A percentile compares a stretch with the other conserved stretches of the same genome.
These are phyloP conservation scores for Populus tomentosa DNA, from an alignment of 441 rosid species.

Conservation along the genomic window DNA sequence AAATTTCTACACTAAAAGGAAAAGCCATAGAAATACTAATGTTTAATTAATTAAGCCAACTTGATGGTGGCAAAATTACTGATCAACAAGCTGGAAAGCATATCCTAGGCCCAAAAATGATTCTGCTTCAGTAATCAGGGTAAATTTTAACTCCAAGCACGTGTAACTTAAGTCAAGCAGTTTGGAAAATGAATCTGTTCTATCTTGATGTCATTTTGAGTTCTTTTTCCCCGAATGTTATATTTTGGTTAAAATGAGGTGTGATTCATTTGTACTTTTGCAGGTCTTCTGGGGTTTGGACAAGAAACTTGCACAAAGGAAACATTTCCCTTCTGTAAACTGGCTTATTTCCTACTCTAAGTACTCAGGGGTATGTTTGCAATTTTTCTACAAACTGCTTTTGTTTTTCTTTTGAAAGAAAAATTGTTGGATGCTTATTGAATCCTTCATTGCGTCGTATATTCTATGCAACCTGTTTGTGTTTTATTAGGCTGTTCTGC, in stretches of 20 bases:
- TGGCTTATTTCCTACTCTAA: slow-evolving; percentile 99
- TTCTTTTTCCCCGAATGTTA: not conserved
- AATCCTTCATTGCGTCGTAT: not conserved
- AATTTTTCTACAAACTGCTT: not conserved
- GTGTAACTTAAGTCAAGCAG: not conserved
- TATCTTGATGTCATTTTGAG: not conserved
- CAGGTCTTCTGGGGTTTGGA: slow-evolving; percentile 99
- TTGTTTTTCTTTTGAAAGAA: not conserved
- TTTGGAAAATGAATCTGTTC: not conserved
- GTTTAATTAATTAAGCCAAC: not conserved
- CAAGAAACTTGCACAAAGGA: slow-evolving; percentile 99
- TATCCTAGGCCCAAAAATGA: not conserved
- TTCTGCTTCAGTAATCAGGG: not conserved
- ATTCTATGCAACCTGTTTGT: not conserved
- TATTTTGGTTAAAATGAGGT: not conserved
- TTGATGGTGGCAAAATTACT: not conserved
- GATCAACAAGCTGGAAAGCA: not conserved
- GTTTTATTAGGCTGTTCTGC: slow-evolving; percentile 4
- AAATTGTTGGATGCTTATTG: not conserved
- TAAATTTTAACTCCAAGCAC: not conserved
- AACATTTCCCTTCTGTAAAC: slow-evolving; percentile 98
- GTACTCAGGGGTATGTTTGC: slow-evolving; percentile 70
- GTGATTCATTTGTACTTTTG: slow-evolving; percentile 5
- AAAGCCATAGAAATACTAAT: not conserved
- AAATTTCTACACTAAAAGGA: not conserved